Conservation (phyloP, 1,284 basidiomycete species). For the Neonothopanus nambi region DNA sequence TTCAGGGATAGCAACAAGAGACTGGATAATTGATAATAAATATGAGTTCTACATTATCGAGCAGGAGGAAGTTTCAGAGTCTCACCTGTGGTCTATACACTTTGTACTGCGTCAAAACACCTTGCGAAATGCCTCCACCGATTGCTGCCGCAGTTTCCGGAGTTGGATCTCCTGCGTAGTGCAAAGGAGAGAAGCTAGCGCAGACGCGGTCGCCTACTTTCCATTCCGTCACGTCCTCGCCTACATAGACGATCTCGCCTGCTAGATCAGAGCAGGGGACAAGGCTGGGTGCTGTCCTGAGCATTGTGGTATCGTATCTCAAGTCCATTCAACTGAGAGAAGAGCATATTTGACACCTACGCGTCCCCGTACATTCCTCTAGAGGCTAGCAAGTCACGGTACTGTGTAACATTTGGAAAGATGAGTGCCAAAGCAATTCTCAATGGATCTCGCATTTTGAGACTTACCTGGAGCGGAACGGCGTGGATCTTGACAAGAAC, state of each 20-base stretch:
- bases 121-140: too few species aligned
- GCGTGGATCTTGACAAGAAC: conserved; percentile 46
- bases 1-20: conserved; percentile 43
- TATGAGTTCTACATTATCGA: too few species aligned
- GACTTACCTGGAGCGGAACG: conserved; percentile 39
- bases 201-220: neutral
- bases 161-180: too few species aligned
- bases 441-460: neutral
- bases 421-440: neutral
- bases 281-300: conserved; percentile 22
- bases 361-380: conserved; percentile 30
- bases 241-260: conserved; percentile 50
- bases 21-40: too few species aligned
- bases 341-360: conserved; percentile 9
- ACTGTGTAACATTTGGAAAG: conserved; percentile 23
- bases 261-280: conserved; percentile 55
- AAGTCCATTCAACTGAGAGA: neutral
- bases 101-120: too few species aligned
- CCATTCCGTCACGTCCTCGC: conserved; percentile 33
- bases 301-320: conserved; percentile 3
- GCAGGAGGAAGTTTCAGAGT: too few species aligned
- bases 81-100: too few species aligned
- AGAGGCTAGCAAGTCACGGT: conserved; percentile 41
- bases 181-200: too few species aligned
- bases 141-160: too few species aligned